Evolutionary conservation across 306 rosid genomes (phyloP), one percentile per base, ranked within the genome.

Genomic region (Elaeagnus macrophylla): DNA sequence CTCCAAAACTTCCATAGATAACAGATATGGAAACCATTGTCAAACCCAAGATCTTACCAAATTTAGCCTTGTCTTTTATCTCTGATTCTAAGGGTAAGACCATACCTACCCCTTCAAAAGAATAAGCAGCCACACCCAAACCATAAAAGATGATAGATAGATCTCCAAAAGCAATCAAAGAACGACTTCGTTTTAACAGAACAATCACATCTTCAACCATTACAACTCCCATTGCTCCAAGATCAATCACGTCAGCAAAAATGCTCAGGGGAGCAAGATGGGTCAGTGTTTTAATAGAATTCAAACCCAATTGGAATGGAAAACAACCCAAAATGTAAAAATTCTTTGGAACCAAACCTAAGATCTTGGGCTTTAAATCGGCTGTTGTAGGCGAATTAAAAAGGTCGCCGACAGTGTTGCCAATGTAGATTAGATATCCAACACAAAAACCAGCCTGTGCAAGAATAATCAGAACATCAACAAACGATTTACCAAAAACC

Each of bases 101-200:
- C 86, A 80, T 76, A 2, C 80, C 86, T 53, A 71, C 55, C 25
- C 83, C 80, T 65, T 80, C 86, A 25, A 80, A 80, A 8, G 83
- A 61, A 39, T 80, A 80, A 14, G 74, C 78, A 36, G 76, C 74
- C 54, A 80, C 86, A 5, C 86, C 83, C 51, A 76, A 12, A 0
- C 79, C 79, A 39, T 76, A 80, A 35, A 75, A 75, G 55, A 79
- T 75, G 15, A 74, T 51, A 9, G 80, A 74, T 20, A 78, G 53
- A 5, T 68, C 64, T n/a, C 75, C 69, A 54, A 67, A 70, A 5
- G 72, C 74, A 59, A 60, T 76, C 25, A 78, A 65, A 5, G 51
- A 51, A 16, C 63, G 66, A 39, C 64, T 57, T 19, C 57, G 53
- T 37, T 35, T 53, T 10, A 60, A 14, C 38, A 67, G 39, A 49